Percentiles rank a stretch among this genome's conserved stretches.
phyloP scores from a whole-genome alignment of 2,329 filamentous ascomycete species.

The Penicillium sp. region DNA sequence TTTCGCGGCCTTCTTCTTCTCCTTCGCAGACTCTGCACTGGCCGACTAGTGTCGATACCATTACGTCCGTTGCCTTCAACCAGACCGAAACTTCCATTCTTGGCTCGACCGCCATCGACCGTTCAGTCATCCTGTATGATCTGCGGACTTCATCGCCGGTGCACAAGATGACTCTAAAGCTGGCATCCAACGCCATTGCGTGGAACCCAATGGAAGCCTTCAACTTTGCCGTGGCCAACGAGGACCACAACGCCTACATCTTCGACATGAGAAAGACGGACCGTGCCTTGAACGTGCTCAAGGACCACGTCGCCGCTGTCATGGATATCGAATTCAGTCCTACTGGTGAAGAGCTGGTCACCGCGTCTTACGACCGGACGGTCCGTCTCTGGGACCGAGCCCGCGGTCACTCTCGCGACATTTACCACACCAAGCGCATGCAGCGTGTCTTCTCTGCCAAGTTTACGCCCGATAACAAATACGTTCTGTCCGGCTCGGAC shows the following conservation, averaged over 20 bases:
- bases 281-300: constrained; percentile 82
- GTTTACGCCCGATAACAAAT: constrained; percentile 87
- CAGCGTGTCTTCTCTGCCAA: constrained; percentile 83
- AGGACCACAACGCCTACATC: constrained; percentile 89
- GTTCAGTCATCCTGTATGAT: constrained; percentile 87
- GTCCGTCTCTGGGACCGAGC: constrained; percentile 80
- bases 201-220: constrained; percentile 98
- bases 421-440: constrained; percentile 98
- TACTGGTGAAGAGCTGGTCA: constrained; percentile 89
- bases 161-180: constrained; percentile 74
- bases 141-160: constrained; percentile 81
- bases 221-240: constrained; percentile 88
- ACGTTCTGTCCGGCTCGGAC: constrained; percentile 85
- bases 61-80: constrained; percentile 86
- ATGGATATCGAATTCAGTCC: constrained; percentile 97
- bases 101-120: constrained; percentile 79
- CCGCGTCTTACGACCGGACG: constrained; percentile 83
- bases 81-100: constrained; percentile 89
- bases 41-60: constrained; percentile 87
- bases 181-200: constrained; percentile 77
- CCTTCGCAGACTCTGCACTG: constrained; percentile 80
- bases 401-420: constrained; percentile 80
- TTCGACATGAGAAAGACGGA: constrained; percentile 94
- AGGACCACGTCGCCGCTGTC: constrained; percentile 85
- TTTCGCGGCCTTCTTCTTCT: constrained; percentile 71